Base-by-base conservation (phyloP, 768 basidiomycete genomes). In the Tremella mesenterica region DNA sequence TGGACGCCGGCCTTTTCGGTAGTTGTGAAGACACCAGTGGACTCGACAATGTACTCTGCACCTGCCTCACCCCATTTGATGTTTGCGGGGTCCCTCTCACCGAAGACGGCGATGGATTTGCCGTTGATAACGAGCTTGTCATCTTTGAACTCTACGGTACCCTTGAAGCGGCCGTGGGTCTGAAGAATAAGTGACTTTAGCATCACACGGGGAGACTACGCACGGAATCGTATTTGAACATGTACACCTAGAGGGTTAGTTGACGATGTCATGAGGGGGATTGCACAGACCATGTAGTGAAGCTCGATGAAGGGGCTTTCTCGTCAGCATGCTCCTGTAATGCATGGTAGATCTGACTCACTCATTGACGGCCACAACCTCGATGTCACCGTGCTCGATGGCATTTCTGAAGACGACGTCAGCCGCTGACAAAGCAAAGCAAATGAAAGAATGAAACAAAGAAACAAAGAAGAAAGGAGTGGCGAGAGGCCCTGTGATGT, bases 21-120 rank as follows among this genome's bases (percentile, higher is more conserved):
- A 70, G 91, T 95, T 73, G 92, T 97, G 82, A 97, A 96, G 75
- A 95, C 91, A 83, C 92, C 88, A 64, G 95, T 97, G 50, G 95
- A 88, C 78, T 99, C 95, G 73, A 99, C 83, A 58, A 97, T 78
- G 79, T 99, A 99, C 20, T 87, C 79, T 60, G 93, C 95, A 59
- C 86, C 86, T 48, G 81, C 81, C 13, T 76, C 70, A 47, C 79
- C 77, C 95, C 95, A 97, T 53, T 77, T 76, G 76, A 99, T 97
- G 74, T 78, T 77, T 65, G 83, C 77, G 30, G 95, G 89, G 69
- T 97, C 88, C 67, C 81, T 81, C 80, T 97, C 89, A 63, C 80
- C 81, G 77, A 79, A 90, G 7, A 76, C 64, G 54, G 76, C 70
- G 76, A 97, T 82, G 34, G 78, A 52, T 73, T 86, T 83, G 75